phyloP scores from a whole-genome alignment of 495 filamentous ascomycete species.

The Aspergillus funiculosus region DNA sequence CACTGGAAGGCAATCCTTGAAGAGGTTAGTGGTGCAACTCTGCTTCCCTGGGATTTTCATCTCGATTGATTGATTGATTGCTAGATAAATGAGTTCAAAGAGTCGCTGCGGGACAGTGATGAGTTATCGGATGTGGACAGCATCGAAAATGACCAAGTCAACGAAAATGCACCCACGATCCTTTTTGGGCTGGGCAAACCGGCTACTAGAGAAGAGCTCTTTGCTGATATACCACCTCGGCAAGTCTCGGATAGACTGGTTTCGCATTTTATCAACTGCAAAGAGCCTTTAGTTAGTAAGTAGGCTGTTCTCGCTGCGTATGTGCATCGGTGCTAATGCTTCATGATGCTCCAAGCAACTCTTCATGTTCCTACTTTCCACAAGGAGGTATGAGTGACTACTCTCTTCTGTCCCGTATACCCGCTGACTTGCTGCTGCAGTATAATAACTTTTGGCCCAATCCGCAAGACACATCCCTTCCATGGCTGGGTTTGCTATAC shows the following conservation, averaged over 20 bases:
- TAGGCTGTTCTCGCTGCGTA: background rate
- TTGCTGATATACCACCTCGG: slow-evolving; percentile 37
- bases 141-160: slow-evolving; percentile 18
- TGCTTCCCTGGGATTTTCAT: slow-evolving; percentile 5
- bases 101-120: slow-evolving; percentile 15
- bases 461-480: slow-evolving; percentile 28
- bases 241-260: slow-evolving; percentile 40
- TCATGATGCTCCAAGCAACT: slow-evolving; percentile 3
- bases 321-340: background rate
- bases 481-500: slow-evolving; percentile 38
- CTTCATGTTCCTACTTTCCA: slow-evolving; percentile 16
- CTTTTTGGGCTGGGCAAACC: slow-evolving; percentile 35
- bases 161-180: slow-evolving; percentile 28
- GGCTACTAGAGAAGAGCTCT: slow-evolving; percentile 33
- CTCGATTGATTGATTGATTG: slow-evolving; percentile 3
- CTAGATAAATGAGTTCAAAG: slow-evolving; percentile 33
- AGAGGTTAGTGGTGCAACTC: slow-evolving; percentile 33
- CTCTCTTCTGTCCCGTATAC: background rate
- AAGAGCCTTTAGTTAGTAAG: slow-evolving; percentile 39
- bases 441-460: slow-evolving; percentile 36
- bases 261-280: slow-evolving; percentile 39
- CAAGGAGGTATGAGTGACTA: slow-evolving; percentile 11
- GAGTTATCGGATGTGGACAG: slow-evolving; percentile 22
- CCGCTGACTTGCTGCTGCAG: slow-evolving; percentile 10
- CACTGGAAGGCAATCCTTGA: slow-evolving; percentile 49